phyloP scores from a whole-genome alignment of 2,329 filamentous ascomycete species.

The Hymenoscyphus repandus region DNA sequence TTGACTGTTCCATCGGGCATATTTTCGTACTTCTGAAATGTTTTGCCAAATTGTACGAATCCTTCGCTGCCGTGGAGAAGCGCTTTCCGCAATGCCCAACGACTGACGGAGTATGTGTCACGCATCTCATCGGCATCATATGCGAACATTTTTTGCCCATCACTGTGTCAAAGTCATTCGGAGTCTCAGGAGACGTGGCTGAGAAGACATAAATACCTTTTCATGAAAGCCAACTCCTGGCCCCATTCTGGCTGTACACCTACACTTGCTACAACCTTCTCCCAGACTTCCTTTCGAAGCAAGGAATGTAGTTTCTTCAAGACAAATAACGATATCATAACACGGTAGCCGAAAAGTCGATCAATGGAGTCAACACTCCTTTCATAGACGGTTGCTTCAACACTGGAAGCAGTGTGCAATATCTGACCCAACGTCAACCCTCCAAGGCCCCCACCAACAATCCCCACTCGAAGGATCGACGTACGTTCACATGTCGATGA shows the following conservation, averaged over 20 bases:
- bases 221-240: slow-evolving; percentile 24
- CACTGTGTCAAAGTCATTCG: slow-evolving; percentile 1
- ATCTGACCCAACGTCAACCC: slow-evolving; percentile 26
- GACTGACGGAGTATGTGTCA: slow-evolving; percentile 24
- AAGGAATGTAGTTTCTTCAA: slow-evolving; percentile 20
- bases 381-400: slow-evolving; percentile 25
- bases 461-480: slow-evolving; percentile 15
- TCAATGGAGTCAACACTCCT: slow-evolving; percentile 14
- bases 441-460: slow-evolving; percentile 25
- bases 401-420: slow-evolving; percentile 15
- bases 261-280: slow-evolving; percentile 14
- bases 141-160: slow-evolving; percentile 21
- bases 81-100: slow-evolving; percentile 22
- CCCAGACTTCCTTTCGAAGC: slow-evolving; percentile 20
- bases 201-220: slow-evolving; percentile 7
- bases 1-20: slow-evolving; percentile 29
- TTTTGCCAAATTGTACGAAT: slow-evolving; percentile 31
- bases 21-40: slow-evolving; percentile 26
- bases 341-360: slow-evolving; percentile 23
- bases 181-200: too few species aligned
- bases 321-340: slow-evolving; percentile 26
- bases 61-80: slow-evolving; percentile 17
- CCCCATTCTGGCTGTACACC: slow-evolving; percentile 21
- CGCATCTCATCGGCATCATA: slow-evolving; percentile 22
- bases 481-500: too few species aligned